Evolutionary conservation across 129 eudicot species (phyloP), one percentile per base, ranked within the genome.

Genomic region (Scalesia atractyloides): DNA sequence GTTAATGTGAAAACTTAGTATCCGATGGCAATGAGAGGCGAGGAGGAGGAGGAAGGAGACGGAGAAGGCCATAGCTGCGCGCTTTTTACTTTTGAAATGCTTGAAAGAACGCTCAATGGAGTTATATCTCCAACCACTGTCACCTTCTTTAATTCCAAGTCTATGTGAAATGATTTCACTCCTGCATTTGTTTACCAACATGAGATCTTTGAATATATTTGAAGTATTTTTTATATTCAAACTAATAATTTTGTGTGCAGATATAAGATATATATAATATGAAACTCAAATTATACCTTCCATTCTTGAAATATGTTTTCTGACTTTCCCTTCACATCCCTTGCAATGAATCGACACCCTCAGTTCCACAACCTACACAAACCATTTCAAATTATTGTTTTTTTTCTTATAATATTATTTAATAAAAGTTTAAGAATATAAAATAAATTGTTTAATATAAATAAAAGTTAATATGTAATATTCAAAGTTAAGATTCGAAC

Each of bases 281-380:
- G 16, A 36, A 36, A 33, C 7, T 36, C n/a, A 16, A 52, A 68
- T 82, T 85, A 41, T 72, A 86, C 91, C 91, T 77, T 86, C 87
- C 91, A 86, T 86, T 53, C 82, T 86, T 20, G 91, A 86, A 10
- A 86, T 57, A 60, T 86, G 87, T 77, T 83, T 86, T 64, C 84
- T 81, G 51, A 86, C 79, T 79, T 86, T 86, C 41, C 85, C 87
- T 71, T 80, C 91, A 78, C 91, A 86, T 14, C 88, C 91, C 76
- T 78, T 86, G 78, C 91, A 86, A 76, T 86, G 91, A 51, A 86
- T 70, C 48, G 91, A 86, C 61, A 86, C 88, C 78, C 91, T 83
- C 63, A 86, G 61, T 51, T 80, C 88, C 71, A 86, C 91, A 62
- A 86, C 91, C 91, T 86, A 80, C 79, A 70, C 47, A 44, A 50